These are phyloP conservation scores for Cruciata laevipes DNA, from an alignment of 257 asterid genomes.

Conservation along the genomic window DNA sequence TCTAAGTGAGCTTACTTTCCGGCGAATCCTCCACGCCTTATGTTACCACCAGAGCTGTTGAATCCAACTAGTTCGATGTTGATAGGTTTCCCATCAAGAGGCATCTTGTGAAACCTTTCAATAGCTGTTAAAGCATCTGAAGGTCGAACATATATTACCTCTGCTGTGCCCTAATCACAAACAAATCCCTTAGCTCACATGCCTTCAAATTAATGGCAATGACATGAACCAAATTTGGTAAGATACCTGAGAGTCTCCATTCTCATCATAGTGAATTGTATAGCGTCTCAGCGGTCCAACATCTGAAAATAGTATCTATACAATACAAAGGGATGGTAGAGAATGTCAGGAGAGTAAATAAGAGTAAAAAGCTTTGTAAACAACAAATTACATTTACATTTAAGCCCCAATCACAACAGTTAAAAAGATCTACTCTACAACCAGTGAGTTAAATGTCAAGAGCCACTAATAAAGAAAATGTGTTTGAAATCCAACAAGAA, in stretches of 20 bases:
- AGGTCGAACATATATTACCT: conserved; percentile 45
- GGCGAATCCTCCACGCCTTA: conserved; percentile 23
- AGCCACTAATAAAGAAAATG: background rate
- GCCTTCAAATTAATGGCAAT: background rate
- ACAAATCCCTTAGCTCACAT: background rate
- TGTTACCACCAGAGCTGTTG: conserved; percentile 23
- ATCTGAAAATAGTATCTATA: conserved; percentile 43
- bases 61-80: conserved; percentile 52
- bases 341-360: background rate
- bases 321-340: background rate
- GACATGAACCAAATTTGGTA: background rate
- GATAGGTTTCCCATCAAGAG: conserved; percentile 74
- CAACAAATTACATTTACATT: background rate
- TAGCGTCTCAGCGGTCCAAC: conserved; percentile 38
- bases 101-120: conserved; percentile 41
- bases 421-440: too few species aligned
- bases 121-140: conserved; percentile 81
- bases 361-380: background rate
- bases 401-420: background rate
- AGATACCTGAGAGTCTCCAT: conserved; percentile 46
- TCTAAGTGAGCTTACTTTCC: conserved; percentile 34
- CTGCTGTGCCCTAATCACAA: conserved; percentile 28
- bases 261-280: conserved; percentile 38
- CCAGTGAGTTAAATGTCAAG: background rate
- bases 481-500: background rate